Percentiles rank a stretch among this genome's conserved stretches.
Evolutionary conservation across 345 rosid species (phyloP).

Genomic region (Pistacia vera): DNA sequence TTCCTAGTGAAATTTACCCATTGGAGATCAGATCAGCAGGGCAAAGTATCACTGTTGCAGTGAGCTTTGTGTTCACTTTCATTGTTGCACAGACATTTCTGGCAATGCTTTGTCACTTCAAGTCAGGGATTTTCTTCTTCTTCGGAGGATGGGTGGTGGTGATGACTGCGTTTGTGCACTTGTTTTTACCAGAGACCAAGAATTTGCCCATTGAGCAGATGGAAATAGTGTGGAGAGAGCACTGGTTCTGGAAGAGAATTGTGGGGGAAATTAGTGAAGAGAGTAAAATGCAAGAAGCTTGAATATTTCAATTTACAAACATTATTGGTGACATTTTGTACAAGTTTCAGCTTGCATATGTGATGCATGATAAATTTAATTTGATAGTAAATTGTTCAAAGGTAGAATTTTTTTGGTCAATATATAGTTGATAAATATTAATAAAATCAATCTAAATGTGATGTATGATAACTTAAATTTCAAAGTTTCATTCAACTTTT

Average conservation of each 20-base stretch:
- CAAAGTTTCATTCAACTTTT: background rate
- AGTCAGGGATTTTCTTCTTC: constrained; percentile 53
- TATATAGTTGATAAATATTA: too few relatives aligned
- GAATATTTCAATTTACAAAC: background rate
- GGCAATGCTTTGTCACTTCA: constrained; percentile 45
- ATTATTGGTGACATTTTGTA: background rate
- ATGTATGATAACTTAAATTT: background rate
- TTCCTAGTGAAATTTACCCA: constrained; percentile 51
- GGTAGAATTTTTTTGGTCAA: too few relatives aligned
- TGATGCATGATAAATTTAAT: too few relatives aligned
- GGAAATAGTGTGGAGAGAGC: constrained; percentile 51
- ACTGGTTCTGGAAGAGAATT: constrained; percentile 48
- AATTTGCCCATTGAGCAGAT: constrained; percentile 47
- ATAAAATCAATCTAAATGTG: too few relatives aligned
- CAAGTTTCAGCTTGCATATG: background rate
- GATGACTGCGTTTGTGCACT: constrained; percentile 46
- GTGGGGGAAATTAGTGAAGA: constrained; percentile 24
- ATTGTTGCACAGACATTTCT: constrained; percentile 43
- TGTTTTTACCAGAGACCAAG: constrained; percentile 52
- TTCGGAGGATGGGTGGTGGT: constrained; percentile 48
- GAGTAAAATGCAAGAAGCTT: background rate
- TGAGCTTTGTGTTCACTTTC: constrained; percentile 44
- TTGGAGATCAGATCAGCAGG: constrained; percentile 50
- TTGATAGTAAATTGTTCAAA: too few relatives aligned
- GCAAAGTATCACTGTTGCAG: constrained; percentile 50